Evolutionary conservation across 2,329 filamentous ascomycete genomes (phyloP), one percentile per base, ranked within the genome.

Genomic region (Neocatenulostroma microsporum): DNA sequence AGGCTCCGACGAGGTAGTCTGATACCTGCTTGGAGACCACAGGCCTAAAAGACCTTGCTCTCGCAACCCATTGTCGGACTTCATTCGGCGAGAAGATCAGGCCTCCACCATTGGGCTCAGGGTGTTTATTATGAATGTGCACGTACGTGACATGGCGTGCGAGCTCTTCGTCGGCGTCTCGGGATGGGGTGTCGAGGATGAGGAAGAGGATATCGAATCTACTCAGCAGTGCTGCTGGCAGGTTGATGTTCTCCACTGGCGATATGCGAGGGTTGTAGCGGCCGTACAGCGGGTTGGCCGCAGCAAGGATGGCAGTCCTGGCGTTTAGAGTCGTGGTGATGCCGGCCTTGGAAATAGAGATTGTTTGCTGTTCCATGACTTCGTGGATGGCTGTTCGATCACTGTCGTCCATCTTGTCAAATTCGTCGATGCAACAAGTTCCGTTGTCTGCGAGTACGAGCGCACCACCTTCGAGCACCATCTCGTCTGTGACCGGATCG

Each of bases 181-280:
- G 82, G 13, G 80, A 81, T 2, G 91, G 89, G 24, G 86, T 94
- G 67, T 98, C 91, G 41, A 98, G 82, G 53, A 98, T 88, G 30
- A 98, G 73, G 73, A 96, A 98, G 49, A 98, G 76, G 49, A 98
- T 75, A 61, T 98, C 91, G 64, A 98, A 98, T 76, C 91, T 85
- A 41, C 89, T 95, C 37, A 98, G 76, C 14, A 98, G 77, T 14
- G 91, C 91, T 13, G 91, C 91, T n/a, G 91, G 91, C 26, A 98
- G 79, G 63, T 98, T 98, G 66, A 98, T 98, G 64, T 98, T 98
- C 63, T 98, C 91, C 18, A 98, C 88, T 0, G 91, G 91, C 1
- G 89, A 95, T 52, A 98, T 83, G 46, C 87, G 85, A 39, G 91
- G 91, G 67, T 98, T 98, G 72, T 98, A 98, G 45, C 91, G 85